A percentile compares a stretch with the other conserved stretches of the same genome.
These are phyloP conservation scores for Paraglomus brasilianum DNA, from an alignment of 192 early-diverging fungal species.

Conservation along the genomic window DNA sequence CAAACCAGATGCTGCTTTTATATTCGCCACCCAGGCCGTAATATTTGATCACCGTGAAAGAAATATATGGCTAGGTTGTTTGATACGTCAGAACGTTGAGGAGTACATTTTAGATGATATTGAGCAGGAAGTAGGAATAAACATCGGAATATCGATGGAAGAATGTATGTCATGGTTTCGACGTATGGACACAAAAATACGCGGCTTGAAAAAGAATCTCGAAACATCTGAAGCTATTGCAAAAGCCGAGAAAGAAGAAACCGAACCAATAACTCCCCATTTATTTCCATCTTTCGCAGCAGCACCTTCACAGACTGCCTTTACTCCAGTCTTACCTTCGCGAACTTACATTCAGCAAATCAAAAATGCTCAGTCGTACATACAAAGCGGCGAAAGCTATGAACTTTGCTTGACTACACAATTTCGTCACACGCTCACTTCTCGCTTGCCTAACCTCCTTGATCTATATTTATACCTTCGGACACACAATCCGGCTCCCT, in stretches of 20 bases:
- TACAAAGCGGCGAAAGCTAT: constrained; percentile 89
- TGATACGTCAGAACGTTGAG: constrained; percentile 31
- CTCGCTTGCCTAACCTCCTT: constrained; percentile 35
- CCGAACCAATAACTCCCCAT: constrained; percentile 25
- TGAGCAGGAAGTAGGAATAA: constrained; percentile 20
- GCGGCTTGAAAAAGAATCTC: background rate
- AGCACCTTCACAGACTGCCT: constrained; percentile 34
- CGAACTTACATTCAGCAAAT: constrained; percentile 60
- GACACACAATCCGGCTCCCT: constrained; percentile 81
- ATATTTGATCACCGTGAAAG: constrained; percentile 65
- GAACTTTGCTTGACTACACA: constrained; percentile 93
- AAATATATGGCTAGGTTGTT: constrained; percentile 39
- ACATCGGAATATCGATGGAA: constrained; percentile 30
- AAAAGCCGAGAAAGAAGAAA: background rate
- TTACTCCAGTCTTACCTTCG: constrained; percentile 44
- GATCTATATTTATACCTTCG: constrained; percentile 69
- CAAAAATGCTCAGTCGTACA: constrained; percentile 54
- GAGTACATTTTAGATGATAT: background rate
- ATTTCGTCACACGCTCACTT: constrained; percentile 48
- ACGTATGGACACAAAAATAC: background rate
- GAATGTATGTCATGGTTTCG: constrained; percentile 27
- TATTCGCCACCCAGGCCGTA: constrained; percentile 74
- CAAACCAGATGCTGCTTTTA: constrained; percentile 73
- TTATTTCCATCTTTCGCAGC: constrained; percentile 30
- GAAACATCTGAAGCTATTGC: background rate